Evolutionary conservation across 2,329 filamentous ascomycete genomes (phyloP).

Genomic region (Aaosphaeria arxii): DNA sequence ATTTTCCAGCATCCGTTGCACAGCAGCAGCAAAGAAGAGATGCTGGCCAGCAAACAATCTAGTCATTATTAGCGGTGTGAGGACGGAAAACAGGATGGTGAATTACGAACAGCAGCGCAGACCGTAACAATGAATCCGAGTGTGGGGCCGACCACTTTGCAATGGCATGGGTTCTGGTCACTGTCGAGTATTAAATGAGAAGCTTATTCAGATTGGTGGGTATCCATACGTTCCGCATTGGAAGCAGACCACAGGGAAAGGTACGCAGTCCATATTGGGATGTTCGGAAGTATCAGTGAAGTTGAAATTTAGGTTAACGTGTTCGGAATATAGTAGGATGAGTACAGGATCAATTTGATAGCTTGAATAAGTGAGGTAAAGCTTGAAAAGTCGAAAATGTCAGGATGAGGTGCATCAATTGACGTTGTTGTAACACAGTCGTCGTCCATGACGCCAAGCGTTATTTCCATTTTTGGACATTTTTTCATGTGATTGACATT

Average conservation of each 20-base stretch:
- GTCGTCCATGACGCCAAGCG: too few relatives aligned
- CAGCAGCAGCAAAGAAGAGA: slow-evolving; percentile 57
- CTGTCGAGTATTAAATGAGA: slow-evolving; percentile 30
- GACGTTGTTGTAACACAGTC: too few relatives aligned
- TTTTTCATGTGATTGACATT: too few relatives aligned
- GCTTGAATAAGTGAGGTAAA: too few relatives aligned
- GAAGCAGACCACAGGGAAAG: slow-evolving; percentile 52
- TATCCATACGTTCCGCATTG: slow-evolving; percentile 48
- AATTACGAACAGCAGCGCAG: slow-evolving; percentile 23
- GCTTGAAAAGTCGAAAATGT: too few relatives aligned
- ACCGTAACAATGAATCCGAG: slow-evolving; percentile 51
- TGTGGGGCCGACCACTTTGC: slow-evolving; percentile 56
- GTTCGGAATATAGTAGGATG: too few relatives aligned
- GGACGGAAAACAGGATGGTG: too few relatives aligned
- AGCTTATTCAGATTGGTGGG: not conserved
- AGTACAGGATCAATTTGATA: too few relatives aligned
- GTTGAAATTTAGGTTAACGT: too few relatives aligned
- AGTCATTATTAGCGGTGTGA: not conserved
- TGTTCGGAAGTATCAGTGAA: too few relatives aligned
- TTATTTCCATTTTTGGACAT: too few relatives aligned
- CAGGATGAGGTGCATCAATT: too few relatives aligned
- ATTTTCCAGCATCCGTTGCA: slow-evolving; percentile 52
- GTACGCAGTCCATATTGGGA: slow-evolving; percentile 33
- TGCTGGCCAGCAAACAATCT: slow-evolving; percentile 56
- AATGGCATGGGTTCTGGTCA: slow-evolving; percentile 56